Evolutionary conservation across 768 basidiomycete genomes (phyloP).

Genomic region (Coprinellus micaceus): DNA sequence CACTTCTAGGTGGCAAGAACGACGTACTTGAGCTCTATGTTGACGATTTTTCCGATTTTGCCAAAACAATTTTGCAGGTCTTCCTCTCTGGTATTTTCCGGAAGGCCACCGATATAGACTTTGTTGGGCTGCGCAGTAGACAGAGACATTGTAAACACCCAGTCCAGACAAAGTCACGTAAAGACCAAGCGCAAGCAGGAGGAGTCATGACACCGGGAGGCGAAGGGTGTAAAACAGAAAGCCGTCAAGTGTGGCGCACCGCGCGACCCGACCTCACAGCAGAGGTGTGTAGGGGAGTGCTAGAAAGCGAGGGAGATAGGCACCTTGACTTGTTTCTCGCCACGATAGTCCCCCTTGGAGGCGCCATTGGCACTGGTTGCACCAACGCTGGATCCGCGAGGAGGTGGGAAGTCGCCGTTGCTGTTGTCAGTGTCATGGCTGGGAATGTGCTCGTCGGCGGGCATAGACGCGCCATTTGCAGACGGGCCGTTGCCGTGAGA

Average conservation of each 20-base stretch:
- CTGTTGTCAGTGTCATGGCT: slow-evolving; percentile 47
- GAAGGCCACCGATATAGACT: slow-evolving; percentile 88
- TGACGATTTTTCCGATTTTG: slow-evolving; percentile 71
- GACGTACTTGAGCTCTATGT: slow-evolving; percentile 81
- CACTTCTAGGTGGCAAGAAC: slow-evolving; percentile 11
- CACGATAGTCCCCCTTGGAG: slow-evolving; percentile 43
- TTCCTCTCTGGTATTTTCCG: slow-evolving; percentile 81
- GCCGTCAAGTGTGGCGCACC: slow-evolving; percentile 3
- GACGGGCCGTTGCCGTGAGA: slow-evolving; percentile 41
- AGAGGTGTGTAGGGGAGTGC: slow-evolving; percentile 22
- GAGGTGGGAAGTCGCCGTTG: slow-evolving; percentile 33
- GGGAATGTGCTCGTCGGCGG: slow-evolving; percentile 42
- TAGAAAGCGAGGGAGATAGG: slow-evolving; percentile 36
- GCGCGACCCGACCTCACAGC: slow-evolving; percentile 8
- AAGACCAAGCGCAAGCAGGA: slow-evolving; percentile 33
- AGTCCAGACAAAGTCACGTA: slow-evolving; percentile 48
- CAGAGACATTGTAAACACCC: slow-evolving; percentile 60
- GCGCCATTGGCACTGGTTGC: slow-evolving; percentile 37
- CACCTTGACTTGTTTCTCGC: slow-evolving; percentile 83
- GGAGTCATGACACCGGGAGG: slow-evolving; percentile 38
- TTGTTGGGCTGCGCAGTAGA: slow-evolving; percentile 78
- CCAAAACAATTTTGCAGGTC: slow-evolving; percentile 85
- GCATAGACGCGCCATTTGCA: slow-evolving; percentile 42
- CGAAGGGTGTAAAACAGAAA: slow-evolving; percentile 21
- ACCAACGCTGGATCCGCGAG: slow-evolving; percentile 48